Percentiles rank a stretch among this genome's conserved stretches.
These are phyloP conservation scores for Acer negundo DNA, from an alignment of 345 rosid species.

Conservation along the genomic window DNA sequence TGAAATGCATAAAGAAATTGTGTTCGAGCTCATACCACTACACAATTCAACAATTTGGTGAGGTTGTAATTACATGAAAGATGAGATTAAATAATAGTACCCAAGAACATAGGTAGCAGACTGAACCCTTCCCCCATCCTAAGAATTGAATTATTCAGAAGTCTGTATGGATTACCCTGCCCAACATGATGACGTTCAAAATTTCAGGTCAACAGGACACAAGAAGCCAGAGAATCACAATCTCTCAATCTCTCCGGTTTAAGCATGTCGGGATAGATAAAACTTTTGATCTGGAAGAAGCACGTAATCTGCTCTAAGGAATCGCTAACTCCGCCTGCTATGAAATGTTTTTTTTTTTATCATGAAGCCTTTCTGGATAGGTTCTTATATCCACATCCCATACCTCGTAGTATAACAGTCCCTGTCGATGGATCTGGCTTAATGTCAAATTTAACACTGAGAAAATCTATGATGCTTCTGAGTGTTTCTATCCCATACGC, in stretches of 20 bases:
- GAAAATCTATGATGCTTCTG: conserved; percentile 67
- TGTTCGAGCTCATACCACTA: background rate
- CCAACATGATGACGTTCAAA: background rate
- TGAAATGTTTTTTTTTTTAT: background rate
- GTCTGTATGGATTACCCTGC: background rate
- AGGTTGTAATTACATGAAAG: background rate
- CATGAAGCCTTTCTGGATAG: conserved; percentile 73
- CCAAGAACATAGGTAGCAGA: background rate
- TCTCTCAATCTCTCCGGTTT: background rate
- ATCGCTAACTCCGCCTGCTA: background rate
- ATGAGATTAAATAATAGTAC: background rate
- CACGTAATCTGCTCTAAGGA: conserved; percentile 9
- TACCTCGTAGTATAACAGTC: conserved; percentile 72
- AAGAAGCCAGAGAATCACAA: background rate
- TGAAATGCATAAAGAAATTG: background rate
- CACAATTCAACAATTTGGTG: background rate
- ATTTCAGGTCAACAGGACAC: background rate
- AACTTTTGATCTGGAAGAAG: background rate
- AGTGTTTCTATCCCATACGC: conserved; percentile 80
- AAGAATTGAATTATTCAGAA: background rate
- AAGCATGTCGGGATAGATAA: background rate
- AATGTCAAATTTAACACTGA: conserved; percentile 64
- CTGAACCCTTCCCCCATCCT: too few species aligned
- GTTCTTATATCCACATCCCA: conserved; percentile 79
- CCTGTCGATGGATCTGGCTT: conserved; percentile 71